Evolutionary conservation across 495 filamentous ascomycete genomes (phyloP).

Genomic region (Penicillium cataractarum): DNA sequence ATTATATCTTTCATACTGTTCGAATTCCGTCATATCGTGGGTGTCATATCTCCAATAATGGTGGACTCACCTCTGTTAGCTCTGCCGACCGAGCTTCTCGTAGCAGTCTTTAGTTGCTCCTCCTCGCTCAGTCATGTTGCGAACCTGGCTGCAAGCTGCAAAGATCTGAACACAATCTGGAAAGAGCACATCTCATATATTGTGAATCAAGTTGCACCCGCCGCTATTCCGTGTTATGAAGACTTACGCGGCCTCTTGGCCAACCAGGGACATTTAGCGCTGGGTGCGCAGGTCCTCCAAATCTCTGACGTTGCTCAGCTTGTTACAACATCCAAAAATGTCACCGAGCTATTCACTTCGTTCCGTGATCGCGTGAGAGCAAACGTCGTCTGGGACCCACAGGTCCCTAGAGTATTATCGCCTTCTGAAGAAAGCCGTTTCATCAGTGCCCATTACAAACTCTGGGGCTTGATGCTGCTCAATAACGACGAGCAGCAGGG

Average conservation of each 20-base stretch:
- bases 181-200: not conserved
- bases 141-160: not conserved
- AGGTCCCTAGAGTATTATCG: not conserved
- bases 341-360: not conserved
- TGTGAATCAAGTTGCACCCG: not conserved
- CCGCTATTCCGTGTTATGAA: not conserved
- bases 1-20: not conserved
- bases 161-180: not conserved
- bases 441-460: not conserved
- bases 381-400: not conserved
- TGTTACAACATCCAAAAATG: not conserved
- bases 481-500: not conserved
- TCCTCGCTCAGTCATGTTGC: not conserved
- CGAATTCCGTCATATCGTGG: not conserved
- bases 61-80: not conserved
- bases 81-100: not conserved
- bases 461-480: not conserved
- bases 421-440: not conserved
- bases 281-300: not conserved
- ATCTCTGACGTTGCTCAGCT: not conserved
- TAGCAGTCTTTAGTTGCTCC: not conserved
- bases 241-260: not conserved
- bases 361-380: not conserved
- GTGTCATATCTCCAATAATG: not conserved
- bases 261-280: not conserved